phyloP scores from a whole-genome alignment of 176 grass and related monocot species.

The barley (Hordeum vulgare) region DNA sequence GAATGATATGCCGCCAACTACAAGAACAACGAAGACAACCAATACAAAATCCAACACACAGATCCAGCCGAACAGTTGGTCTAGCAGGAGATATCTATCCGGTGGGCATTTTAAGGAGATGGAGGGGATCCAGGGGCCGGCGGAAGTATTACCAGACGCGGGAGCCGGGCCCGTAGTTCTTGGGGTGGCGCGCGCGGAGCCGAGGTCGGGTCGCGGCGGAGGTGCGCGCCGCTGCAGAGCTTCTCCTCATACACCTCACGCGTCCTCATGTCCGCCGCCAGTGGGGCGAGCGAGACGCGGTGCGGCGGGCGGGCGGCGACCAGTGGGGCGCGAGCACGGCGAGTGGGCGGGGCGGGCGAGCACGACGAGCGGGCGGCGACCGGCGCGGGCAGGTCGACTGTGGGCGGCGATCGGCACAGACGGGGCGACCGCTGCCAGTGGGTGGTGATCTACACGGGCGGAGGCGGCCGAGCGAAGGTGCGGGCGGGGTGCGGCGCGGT shows the following conservation, averaged over 20 bases:
- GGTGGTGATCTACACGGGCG: too few species aligned
- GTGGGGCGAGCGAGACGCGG: not conserved
- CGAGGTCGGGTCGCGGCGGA: constrained; percentile 82
- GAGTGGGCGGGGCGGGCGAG: too few species aligned
- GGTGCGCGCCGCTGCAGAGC: constrained; percentile 64
- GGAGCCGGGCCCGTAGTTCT: constrained; percentile 71
- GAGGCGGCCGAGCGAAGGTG: too few species aligned
- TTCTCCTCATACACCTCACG: constrained; percentile 98
- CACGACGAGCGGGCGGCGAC: too few species aligned
- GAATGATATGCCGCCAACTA: not conserved
- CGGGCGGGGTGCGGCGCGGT: too few species aligned
- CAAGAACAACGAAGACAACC: not conserved
- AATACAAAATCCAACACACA: not conserved
- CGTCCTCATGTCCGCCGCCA: constrained; percentile 53
- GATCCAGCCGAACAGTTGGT: not conserved
- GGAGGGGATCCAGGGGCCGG: not conserved
- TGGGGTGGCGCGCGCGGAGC: constrained; percentile 65
- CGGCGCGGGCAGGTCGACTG: too few species aligned
- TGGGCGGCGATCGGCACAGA: too few species aligned
- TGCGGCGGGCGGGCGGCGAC: too few species aligned
- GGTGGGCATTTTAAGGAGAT: not conserved
- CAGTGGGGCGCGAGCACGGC: too few species aligned
- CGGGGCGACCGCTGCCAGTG: too few species aligned
- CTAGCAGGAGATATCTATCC: not conserved
- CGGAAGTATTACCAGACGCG: constrained; percentile 41